Base-by-base conservation (phyloP, 805 yeast genomes). In the Helenozyma rhizophorensis region DNA sequence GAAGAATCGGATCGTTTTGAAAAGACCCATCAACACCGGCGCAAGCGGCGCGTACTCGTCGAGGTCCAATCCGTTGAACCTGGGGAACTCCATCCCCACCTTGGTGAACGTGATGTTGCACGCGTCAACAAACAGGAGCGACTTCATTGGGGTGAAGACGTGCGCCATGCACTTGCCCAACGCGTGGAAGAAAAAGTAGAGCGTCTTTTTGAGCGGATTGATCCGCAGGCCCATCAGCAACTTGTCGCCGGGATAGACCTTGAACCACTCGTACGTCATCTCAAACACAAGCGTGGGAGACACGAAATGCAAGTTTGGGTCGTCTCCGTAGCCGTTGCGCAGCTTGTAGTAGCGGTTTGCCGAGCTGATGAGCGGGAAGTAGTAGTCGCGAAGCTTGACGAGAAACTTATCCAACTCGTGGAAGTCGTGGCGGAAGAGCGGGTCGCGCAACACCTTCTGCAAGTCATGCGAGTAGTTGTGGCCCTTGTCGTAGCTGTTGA, bases 181-280 rank as follows among this genome's bases (percentile, higher is more conserved):
- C 1, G 65, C 63, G 17, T 42, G 48, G 42, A 43, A 65, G 28
- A 63, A 62, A 23, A 65, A 47, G 34, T 57, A 58, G 29, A 63
- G 51, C 4, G 58, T 52, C 33, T 56, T 57, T 30, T 57, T 58
- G 12, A 60, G 42, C 0, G 68, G 62, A 18, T 51, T 39, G 25
- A 50, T 41, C 2, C 39, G 36, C 9, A 56, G 37, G 2, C 63
- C 60, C 34, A 56, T 39, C 6, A 65, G 47, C 32, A 51, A 35
- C 9, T 54, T 50, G 15, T 60, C 60, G 23, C 60, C 55, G 2
- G 70, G 68, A 30, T 54, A 50, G 28, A 56, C 47, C 21, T 47
- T 54, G 34, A 59, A 56, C 68, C 70, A 66, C 19, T 51, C 50
- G n/a, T 49, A 55, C 13, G 60, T 27, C 30, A 65, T 33, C 17